Base-by-base conservation (phyloP, 1,284 basidiomycete genomes). In the Trametes hirsuta region DNA sequence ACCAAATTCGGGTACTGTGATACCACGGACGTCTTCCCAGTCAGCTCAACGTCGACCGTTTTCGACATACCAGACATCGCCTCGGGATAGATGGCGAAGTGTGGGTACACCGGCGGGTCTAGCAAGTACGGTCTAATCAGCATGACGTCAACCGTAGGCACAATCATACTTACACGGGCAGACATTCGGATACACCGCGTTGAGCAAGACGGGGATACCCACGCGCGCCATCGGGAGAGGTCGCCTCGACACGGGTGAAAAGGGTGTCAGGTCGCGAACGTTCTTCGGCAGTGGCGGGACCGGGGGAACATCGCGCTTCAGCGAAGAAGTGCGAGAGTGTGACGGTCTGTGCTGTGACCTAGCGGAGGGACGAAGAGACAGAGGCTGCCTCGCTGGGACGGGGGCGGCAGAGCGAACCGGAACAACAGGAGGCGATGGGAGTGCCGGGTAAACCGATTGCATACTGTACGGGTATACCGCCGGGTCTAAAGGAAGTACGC, bases 31-130 rank as follows among this genome's bases (percentile, higher is more conserved):
- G 36, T 46, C 45, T 50, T 53, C n/a, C 42, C 50, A 10, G 21
- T 37, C 42, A 56, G 14, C 15, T 53, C 47, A 2, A 58, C 47
- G 0, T 60, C 35, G 4, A 55, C 49, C 4, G 6, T 40, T 24
- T 49, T 36, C 18, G 22, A 12, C 3, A 30, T 42, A 11, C n/a
- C 60, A 15, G 53, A 36, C 1, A 48, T 22, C 24, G 25, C 24
- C 14, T 48, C 55, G 14, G 81, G 80, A 48, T 83, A 82, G 9
- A 79, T 63, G 22, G 75, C 69, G 47, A 81, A 72, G 66, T 75
- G 36, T 37, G 80, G 79, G 62, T 82, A 83, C n/a, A 66, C 66
- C 10, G 67, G 53, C 14, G 65, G 68, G 41, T 71, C 68, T 71
- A 47, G 3, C 10, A 47, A 10, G n/a, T 21, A 15, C 48, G 14